These are phyloP conservation scores for Torrubiella hemipterigena DNA, from an alignment of 2,329 filamentous ascomycete genomes.

Conservation along the genomic window DNA sequence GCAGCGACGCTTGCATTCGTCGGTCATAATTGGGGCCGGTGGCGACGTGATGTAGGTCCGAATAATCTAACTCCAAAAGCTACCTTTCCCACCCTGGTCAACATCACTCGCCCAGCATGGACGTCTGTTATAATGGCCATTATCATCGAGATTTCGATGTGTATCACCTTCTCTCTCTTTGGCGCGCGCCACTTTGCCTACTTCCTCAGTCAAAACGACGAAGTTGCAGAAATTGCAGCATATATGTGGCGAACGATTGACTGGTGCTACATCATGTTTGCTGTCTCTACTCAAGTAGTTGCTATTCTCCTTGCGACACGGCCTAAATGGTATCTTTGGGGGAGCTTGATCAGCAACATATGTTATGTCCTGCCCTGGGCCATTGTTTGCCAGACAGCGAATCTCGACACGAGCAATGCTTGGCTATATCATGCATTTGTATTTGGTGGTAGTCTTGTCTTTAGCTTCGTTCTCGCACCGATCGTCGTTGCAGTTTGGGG, in stretches of 20 bases:
- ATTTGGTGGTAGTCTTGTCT: slow-evolving; percentile 57
- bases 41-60: slow-evolving; percentile 19
- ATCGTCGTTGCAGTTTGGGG: slow-evolving; percentile 39
- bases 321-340: slow-evolving; percentile 56
- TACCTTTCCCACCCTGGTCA: slow-evolving; percentile 10
- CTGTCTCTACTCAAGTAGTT: slow-evolving; percentile 51
- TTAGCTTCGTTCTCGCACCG: slow-evolving; percentile 48
- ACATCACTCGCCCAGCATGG: slow-evolving; percentile 39
- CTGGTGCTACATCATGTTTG: slow-evolving; percentile 62
- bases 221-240: slow-evolving; percentile 47
- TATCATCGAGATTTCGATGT: slow-evolving; percentile 47
- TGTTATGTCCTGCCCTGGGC: slow-evolving; percentile 62
- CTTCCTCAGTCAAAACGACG: slow-evolving; percentile 45
- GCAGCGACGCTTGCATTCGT: slow-evolving; percentile 53
- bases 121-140: slow-evolving; percentile 41
- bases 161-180: slow-evolving; percentile 46
- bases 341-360: slow-evolving; percentile 54
- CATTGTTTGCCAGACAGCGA: slow-evolving; percentile 41
- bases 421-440: slow-evolving; percentile 57
- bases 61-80: slow-evolving; percentile 9
- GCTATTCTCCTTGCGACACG: slow-evolving; percentile 51
- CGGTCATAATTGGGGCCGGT: slow-evolving; percentile 52
- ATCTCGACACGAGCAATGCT: slow-evolving; percentile 38
- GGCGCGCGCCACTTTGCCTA: slow-evolving; percentile 48
- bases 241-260: slow-evolving; percentile 54